Base-by-base conservation (phyloP, 176 grass and related monocot genomes). In the Oryza brachyantha region DNA sequence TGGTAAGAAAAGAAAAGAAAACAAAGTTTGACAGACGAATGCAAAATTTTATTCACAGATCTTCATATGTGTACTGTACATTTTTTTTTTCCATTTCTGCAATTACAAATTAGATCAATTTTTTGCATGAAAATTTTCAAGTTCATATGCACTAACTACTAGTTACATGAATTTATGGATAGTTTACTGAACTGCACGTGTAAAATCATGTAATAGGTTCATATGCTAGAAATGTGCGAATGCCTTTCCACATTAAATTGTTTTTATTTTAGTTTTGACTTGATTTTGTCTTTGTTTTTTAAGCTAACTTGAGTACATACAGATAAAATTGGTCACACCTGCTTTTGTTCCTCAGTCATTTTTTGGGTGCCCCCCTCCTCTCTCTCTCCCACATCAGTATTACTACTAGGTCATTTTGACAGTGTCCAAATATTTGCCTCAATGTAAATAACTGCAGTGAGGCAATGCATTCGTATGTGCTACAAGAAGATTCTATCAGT, bases 401-500 rank as follows among this genome's bases (percentile, higher is more conserved):
- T 80, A 68, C 75, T 43, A 3, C 28, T 66, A 27, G 24, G 25
- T 61, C 38, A 74, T 6, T 45, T 24, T 73, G 29, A 66, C 73
- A 84, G 48, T 21, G 1, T 37, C 25, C 17, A 66, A 17, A n/a
- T 60, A 48, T 84, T 79, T 79, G 73, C 38, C 80, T 66, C 16
- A 61, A 71, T 50, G 19, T 55, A 32, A 60, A 75, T 73, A 21
- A 78, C 59, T 75, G 70, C 84, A 94, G 95, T 81, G 85, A 85
- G 83, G 59, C 68, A 40, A 81, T 74, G 55, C 82, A 29, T 77
- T 81, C 70, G 43, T 98, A 89, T 84, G 88, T 82, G 84, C 85
- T 94, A 82, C 92, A 98, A 98, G 95, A 98, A 86, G 95, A 92
- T 65, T 83, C 76, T 85, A 87, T 98, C 43, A 84, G 82, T 78